These are phyloP conservation scores for Penium margaritaceum DNA, from an alignment of 139 green algal genomes.

Conservation along the genomic window DNA sequence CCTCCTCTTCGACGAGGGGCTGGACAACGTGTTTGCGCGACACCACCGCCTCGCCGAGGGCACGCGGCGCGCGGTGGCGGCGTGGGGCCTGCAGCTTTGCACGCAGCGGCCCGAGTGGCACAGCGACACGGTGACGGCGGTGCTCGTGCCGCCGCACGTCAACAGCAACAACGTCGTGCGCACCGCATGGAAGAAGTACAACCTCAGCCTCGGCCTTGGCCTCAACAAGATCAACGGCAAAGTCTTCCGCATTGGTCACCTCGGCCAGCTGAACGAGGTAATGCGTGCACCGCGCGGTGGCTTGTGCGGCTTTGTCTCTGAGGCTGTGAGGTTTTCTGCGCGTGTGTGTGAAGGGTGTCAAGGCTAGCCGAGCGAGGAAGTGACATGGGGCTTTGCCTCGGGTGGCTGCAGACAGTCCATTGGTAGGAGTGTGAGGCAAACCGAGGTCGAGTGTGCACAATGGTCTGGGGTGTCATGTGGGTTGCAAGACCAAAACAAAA, in stretches of 20 bases:
- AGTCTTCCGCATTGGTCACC: constrained; percentile 93
- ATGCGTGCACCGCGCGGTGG: no score
- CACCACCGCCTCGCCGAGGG: constrained; percentile 77
- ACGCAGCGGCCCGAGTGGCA: constrained; percentile 79
- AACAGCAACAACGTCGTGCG: constrained; percentile 83
- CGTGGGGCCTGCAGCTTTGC: constrained; percentile 84
- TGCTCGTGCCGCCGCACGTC: constrained; percentile 74
- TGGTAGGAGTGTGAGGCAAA: no score
- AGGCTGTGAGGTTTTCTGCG: no score
- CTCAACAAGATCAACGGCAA: constrained; percentile 85
- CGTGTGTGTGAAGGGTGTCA: no score
- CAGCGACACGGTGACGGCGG: constrained; percentile 83
- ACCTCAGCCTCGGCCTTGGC: constrained; percentile 88
- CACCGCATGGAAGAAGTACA: constrained; percentile 85
- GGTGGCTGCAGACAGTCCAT: no score
- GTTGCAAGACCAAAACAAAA: no score
- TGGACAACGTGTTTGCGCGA: constrained; percentile 75
- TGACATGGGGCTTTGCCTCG: no score
- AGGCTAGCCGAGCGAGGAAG: no score
- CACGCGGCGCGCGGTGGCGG: constrained; percentile 65
- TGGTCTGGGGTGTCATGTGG: no score
- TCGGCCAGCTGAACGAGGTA: constrained; percentile 96
- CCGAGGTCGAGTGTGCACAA: no score
- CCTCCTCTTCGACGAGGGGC: constrained; percentile 74
- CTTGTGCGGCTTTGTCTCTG: no score